Percentiles rank a stretch among this genome's conserved stretches.
These are phyloP conservation scores for Leishmania amazonensis DNA, from an alignment of 208 protist genomes.

Conservation along the genomic window DNA sequence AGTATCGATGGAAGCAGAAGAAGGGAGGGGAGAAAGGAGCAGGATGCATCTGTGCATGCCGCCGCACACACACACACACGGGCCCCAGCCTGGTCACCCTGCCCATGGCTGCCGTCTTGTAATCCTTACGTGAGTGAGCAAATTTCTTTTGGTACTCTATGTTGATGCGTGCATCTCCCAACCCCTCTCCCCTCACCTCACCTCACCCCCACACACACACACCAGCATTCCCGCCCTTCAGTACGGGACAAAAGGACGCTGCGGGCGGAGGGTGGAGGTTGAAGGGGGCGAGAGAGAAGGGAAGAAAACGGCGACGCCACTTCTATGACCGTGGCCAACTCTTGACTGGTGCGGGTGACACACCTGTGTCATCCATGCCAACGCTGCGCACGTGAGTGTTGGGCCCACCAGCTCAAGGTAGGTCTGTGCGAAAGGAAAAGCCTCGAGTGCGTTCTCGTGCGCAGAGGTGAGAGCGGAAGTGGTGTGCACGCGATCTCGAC, in stretches of 20 bases:
- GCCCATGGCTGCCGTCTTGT: neutral
- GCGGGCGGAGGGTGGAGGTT: neutral
- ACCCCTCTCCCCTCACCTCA: neutral
- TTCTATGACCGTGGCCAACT: slow-evolving; percentile 3
- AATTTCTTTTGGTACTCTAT: neutral
- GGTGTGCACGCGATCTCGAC: neutral
- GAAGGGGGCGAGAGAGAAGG: too few species aligned
- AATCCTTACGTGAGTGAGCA: neutral
- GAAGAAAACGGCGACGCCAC: neutral
- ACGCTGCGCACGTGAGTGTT: neutral
- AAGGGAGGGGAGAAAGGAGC: neutral
- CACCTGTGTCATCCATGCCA: neutral
- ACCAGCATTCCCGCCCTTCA: neutral
- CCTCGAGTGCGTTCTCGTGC: neutral
- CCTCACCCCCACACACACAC: slow-evolving; percentile 1
- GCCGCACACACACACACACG: neutral
- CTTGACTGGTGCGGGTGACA: neutral
- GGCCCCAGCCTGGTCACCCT: neutral
- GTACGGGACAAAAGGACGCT: neutral
- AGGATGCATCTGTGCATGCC: neutral
- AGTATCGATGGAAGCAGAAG: neutral
- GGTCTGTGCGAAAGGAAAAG: neutral
- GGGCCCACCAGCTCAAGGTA: neutral
- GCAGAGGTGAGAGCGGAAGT: neutral
- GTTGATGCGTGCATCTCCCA: neutral